phyloP scores from a whole-genome alignment of 768 basidiomycete genomes.

The Termitomyces sp. region DNA sequence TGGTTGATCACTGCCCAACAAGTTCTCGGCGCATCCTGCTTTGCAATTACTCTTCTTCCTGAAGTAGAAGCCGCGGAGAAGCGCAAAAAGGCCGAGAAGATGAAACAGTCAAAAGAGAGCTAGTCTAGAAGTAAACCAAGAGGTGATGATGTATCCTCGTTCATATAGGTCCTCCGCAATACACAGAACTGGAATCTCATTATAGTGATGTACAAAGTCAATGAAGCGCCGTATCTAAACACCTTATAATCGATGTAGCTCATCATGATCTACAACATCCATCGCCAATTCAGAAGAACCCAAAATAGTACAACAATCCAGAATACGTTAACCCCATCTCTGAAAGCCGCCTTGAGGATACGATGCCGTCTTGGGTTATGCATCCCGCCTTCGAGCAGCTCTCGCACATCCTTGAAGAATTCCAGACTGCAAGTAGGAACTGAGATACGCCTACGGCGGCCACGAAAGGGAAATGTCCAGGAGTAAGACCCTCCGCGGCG shows the following conservation, averaged over 20 bases:
- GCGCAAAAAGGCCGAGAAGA: neutral
- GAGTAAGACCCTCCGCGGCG: constrained; percentile 33
- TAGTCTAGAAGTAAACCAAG: neutral
- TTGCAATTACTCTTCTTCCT: constrained; percentile 12
- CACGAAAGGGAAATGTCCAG: constrained; percentile 51
- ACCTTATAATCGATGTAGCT: neutral
- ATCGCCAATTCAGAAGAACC: constrained; percentile 30
- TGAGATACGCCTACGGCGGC: constrained; percentile 45
- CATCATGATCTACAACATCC: constrained; percentile 18
- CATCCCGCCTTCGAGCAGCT: constrained; percentile 9
- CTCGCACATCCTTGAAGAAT: constrained; percentile 13
- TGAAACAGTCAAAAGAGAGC: neutral
- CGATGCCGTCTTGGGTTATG: constrained; percentile 20
- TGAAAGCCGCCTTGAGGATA: constrained; percentile 26
- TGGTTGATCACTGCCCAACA: neutral
- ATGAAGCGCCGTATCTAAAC: neutral
- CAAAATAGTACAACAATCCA: constrained; percentile 32
- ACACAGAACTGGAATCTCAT: neutral
- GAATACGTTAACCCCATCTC: constrained; percentile 33
- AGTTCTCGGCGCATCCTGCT: constrained; percentile 17
- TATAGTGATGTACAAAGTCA: constrained; percentile 2
- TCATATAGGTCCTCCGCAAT: neutral
- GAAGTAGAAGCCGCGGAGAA: constrained; percentile 5
- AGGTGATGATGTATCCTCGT: neutral
- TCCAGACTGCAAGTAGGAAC: constrained; percentile 27